Base-by-base conservation (phyloP, 1,284 basidiomycete species). In the Lignosus rhinocerotis region DNA sequence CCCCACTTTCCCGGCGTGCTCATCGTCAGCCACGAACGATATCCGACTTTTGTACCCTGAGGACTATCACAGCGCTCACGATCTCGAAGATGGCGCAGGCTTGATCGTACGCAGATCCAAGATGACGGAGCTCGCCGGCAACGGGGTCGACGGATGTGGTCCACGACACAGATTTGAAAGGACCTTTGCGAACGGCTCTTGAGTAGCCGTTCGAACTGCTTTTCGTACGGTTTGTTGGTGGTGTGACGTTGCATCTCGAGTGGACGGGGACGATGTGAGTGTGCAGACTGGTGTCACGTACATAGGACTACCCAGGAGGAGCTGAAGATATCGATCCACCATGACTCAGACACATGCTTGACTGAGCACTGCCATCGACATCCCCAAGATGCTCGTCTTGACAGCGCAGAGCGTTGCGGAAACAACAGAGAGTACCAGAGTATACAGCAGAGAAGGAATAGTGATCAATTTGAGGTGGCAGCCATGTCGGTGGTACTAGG, bases 91-190 rank as follows among this genome's bases (percentile, higher is more conserved):
- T 77, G 39, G 69, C 66, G 8, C 69, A 56, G 0, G 80, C 72
- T 69, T 82, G 81, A 3, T 73, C 64, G 63, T 78, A 77, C 11
- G 79, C 80, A 6, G 77, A 79, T n/a, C 68, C 69, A 1, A 76
- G 77, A 64, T 76, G 70, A 21, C 73, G 72, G 19, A 81, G 67
- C 21, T 64, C 57, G 21, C 77, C 78, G 5, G 75, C 75, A n/a
- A 65, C 58, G 12, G 75, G 70, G 58, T 78, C 74, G 67, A 78
- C 74, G n/a, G 80, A 76, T 3, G 80, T 81, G 19, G 80, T 82
- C 2, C 80, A 80, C 14, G 80, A 81, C 36, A 82, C 76, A 64
- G 78, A 78, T 64, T 82, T 77, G 70, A 77, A 78, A 7, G 78
- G 77, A 0, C 81, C 81, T 51, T 76, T 75, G 16, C 79, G 76